Percentiles rank a stretch among this genome's conserved stretches.
Conservation (phyloP, 331 rosid genomes). For the Malus hybrid region DNA sequence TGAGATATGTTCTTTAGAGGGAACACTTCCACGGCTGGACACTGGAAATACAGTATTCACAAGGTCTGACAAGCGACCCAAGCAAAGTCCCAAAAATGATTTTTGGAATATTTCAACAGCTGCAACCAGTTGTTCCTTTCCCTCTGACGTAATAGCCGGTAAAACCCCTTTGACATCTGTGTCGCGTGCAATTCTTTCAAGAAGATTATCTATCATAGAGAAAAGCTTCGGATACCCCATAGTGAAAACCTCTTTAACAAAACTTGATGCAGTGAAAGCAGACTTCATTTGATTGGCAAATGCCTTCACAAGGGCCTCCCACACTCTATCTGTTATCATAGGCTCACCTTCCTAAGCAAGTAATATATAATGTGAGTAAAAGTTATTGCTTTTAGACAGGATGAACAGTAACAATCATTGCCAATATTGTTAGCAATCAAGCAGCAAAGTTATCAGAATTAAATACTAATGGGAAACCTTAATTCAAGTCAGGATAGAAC, state of each 20-base stretch:
- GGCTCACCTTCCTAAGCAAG: slow-evolving; percentile 76
- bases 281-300: slow-evolving; percentile 96
- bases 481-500: slow-evolving; percentile 8
- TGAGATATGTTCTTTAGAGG: slow-evolving; percentile 86
- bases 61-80: slow-evolving; percentile 87
- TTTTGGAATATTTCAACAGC: slow-evolving; percentile 90
- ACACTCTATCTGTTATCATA: slow-evolving; percentile 76
- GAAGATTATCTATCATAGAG: slow-evolving; percentile 87
- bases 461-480: neutral
- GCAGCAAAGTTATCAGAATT: neutral
- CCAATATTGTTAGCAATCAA: neutral
- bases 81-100: slow-evolving; percentile 83
- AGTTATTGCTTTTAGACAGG: neutral
- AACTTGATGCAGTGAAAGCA: slow-evolving; percentile 95
- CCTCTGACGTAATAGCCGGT: slow-evolving; percentile 76
- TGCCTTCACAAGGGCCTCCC: slow-evolving; percentile 96
- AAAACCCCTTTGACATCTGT: slow-evolving; percentile 90
- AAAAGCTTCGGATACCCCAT: slow-evolving; percentile 91
- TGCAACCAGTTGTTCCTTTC: slow-evolving; percentile 70
- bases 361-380: slow-evolving; percentile 20
- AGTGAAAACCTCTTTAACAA: slow-evolving; percentile 89
- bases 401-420: neutral
- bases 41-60: slow-evolving; percentile 89
- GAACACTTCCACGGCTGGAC: slow-evolving; percentile 93
- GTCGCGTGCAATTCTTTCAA: slow-evolving; percentile 87